Evolutionary conservation across 345 rosid genomes (phyloP).

Genomic region (Balakata baccata): DNA sequence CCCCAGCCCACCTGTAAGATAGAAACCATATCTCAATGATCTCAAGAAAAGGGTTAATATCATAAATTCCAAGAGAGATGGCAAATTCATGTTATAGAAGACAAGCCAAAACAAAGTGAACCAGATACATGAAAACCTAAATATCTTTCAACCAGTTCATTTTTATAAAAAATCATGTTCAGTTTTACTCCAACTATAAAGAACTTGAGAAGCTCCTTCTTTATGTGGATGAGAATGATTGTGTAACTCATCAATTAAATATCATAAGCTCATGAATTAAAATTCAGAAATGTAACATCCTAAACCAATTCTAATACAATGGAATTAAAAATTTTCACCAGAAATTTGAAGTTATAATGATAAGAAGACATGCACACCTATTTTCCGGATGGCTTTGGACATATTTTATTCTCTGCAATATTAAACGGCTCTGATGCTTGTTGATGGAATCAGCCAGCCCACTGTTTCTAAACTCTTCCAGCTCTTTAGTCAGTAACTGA

Average conservation of each 20-base stretch:
- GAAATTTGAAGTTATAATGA: background rate
- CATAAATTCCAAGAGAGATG: background rate
- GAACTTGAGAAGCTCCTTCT: background rate
- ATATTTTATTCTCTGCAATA: slow-evolving; percentile 86
- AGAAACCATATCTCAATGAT: slow-evolving; percentile 23
- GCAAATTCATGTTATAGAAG: background rate
- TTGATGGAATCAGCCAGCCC: slow-evolving; percentile 82
- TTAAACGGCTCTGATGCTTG: slow-evolving; percentile 91
- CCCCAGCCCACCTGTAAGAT: slow-evolving; percentile 86
- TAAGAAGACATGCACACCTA: slow-evolving; percentile 43
- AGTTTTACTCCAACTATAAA: background rate
- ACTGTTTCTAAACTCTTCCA: slow-evolving; percentile 86
- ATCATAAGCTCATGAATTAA: background rate
- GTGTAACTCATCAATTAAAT: background rate
- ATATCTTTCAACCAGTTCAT: background rate
- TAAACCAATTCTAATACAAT: slow-evolving; percentile 8
- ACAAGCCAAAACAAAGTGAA: slow-evolving; percentile 1
- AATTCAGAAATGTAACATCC: slow-evolving; percentile 12
- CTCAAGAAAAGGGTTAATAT: slow-evolving; percentile 14
- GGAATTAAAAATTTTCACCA: background rate
- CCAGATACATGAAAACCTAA: background rate
- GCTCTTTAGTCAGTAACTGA: slow-evolving; percentile 72
- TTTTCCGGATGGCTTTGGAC: slow-evolving; percentile 60
- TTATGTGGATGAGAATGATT: background rate
- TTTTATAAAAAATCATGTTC: background rate